Evolutionary conservation across 257 asterid species (phyloP).

Genomic region (Sherardia arvensis): DNA sequence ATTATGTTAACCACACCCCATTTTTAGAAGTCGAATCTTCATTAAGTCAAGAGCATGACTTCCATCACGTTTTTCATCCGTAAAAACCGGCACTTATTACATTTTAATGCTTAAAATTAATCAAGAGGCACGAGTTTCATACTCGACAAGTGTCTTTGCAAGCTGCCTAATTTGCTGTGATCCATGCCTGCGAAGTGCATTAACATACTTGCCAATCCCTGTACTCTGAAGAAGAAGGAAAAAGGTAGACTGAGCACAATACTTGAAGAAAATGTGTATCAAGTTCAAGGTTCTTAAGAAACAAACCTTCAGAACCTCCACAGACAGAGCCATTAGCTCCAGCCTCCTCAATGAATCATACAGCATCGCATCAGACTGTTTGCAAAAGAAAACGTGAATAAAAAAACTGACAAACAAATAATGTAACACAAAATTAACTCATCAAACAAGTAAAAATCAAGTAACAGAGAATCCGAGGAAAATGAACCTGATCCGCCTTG

Average conservation of each 20-base stretch:
- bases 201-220: constrained; percentile 57
- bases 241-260: constrained; percentile 4
- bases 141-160: constrained; percentile 46
- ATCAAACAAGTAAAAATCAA: background rate
- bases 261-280: constrained; percentile 1
- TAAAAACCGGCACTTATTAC: constrained; percentile 3
- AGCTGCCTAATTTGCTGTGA: constrained; percentile 49
- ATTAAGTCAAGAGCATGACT: background rate
- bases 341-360: constrained; percentile 69
- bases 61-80: background rate
- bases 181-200: constrained; percentile 36
- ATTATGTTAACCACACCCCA: background rate
- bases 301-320: constrained; percentile 73
- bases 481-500: constrained; percentile 50
- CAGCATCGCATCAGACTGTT: constrained; percentile 50
- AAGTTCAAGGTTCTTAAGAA: constrained; percentile 1
- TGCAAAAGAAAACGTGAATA: constrained; percentile 14
- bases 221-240: constrained; percentile 39
- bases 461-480: constrained; percentile 4
- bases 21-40: background rate
- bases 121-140: constrained; percentile 17
- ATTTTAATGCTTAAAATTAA: background rate
- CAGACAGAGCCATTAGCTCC: constrained; percentile 62
- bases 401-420: background rate
- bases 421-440: constrained; percentile 1